These are phyloP conservation scores for Colletotrichum brevisporum DNA, from an alignment of 2,329 filamentous ascomycete genomes.

Conservation along the genomic window DNA sequence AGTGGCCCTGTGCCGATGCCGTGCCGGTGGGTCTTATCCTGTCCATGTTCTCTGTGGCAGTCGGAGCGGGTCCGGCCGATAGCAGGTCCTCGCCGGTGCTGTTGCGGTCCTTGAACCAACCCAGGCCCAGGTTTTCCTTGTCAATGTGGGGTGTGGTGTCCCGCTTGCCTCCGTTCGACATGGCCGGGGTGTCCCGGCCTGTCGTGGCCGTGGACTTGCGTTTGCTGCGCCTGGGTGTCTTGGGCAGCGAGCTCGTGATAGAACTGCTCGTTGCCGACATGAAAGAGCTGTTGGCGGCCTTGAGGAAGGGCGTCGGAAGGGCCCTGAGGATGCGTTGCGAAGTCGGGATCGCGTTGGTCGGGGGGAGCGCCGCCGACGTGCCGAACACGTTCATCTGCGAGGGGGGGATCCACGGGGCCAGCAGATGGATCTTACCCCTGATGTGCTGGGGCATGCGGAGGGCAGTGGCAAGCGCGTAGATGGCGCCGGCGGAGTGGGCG, in stretches of 20 bases:
- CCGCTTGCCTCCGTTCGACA: constrained; percentile 45
- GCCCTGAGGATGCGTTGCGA: constrained; percentile 92
- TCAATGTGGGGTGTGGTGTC: constrained; percentile 58
- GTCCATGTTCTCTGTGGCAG: constrained; percentile 64
- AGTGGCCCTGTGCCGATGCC: constrained; percentile 35
- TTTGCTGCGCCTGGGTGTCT: constrained; percentile 72
- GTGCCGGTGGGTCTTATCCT: constrained; percentile 53
- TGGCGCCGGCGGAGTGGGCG: constrained; percentile 96
- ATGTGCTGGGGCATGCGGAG: constrained; percentile 97
- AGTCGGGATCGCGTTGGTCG: constrained; percentile 88
- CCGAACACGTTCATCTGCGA: constrained; percentile 90
- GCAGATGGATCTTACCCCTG: constrained; percentile 90
- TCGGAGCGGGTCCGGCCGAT: constrained; percentile 42
- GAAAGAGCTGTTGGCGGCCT: constrained; percentile 95
- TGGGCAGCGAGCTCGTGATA: constrained; percentile 83
- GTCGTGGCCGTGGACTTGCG: constrained; percentile 64
- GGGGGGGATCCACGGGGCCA: constrained; percentile 97
- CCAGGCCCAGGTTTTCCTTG: constrained; percentile 63
- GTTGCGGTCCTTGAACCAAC: constrained; percentile 44
- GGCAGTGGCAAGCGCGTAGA: constrained; percentile 95
- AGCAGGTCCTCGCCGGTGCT: constrained; percentile 42
- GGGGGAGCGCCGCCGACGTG: constrained; percentile 79
- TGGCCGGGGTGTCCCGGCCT: constrained; percentile 53
- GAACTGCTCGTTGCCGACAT: constrained; percentile 93
- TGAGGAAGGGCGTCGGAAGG: constrained; percentile 90